These are phyloP conservation scores for Cryptococcus wingfieldii DNA, from an alignment of 1,284 basidiomycete species.

Conservation along the genomic window DNA sequence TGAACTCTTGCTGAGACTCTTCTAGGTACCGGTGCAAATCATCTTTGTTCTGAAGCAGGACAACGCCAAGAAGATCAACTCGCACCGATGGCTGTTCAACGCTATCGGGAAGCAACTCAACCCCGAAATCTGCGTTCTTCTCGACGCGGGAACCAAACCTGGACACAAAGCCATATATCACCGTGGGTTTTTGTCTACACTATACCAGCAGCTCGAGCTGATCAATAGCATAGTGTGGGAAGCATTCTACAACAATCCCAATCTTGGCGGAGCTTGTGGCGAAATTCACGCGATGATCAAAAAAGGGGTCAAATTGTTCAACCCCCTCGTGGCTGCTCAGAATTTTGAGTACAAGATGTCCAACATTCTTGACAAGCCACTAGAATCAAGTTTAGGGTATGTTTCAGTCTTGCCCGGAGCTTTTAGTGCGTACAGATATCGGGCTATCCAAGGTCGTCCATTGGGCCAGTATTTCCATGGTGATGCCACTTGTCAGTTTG, in stretches of 20 bases:
- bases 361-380: slow-evolving; percentile 80
- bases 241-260: slow-evolving; percentile 56
- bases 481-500: slow-evolving; percentile 66
- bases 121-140: slow-evolving; percentile 83
- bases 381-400: slow-evolving; percentile 89
- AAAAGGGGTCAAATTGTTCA: slow-evolving; percentile 83
- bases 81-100: slow-evolving; percentile 90
- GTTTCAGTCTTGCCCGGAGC: slow-evolving; percentile 42
- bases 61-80: slow-evolving; percentile 97
- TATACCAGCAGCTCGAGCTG: background rate
- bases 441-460: slow-evolving; percentile 85
- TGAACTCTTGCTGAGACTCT: background rate
- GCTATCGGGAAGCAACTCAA: slow-evolving; percentile 81
- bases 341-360: slow-evolving; percentile 99
- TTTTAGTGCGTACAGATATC: slow-evolving; percentile 50
- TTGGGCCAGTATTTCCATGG: slow-evolving; percentile 98
- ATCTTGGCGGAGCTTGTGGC: slow-evolving; percentile 78
- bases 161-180: slow-evolving; percentile 96
- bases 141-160: slow-evolving; percentile 93
- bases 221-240: slow-evolving; percentile 65
- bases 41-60: slow-evolving; percentile 94
- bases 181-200: slow-evolving; percentile 33
- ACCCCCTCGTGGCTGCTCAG: slow-evolving; percentile 83
- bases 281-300: slow-evolving; percentile 95
- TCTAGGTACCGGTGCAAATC: slow-evolving; percentile 79